Percentiles rank a stretch among this genome's conserved stretches.
Conservation (phyloP, 2,329 filamentous ascomycete genomes). For the Exophiala sideris region DNA sequence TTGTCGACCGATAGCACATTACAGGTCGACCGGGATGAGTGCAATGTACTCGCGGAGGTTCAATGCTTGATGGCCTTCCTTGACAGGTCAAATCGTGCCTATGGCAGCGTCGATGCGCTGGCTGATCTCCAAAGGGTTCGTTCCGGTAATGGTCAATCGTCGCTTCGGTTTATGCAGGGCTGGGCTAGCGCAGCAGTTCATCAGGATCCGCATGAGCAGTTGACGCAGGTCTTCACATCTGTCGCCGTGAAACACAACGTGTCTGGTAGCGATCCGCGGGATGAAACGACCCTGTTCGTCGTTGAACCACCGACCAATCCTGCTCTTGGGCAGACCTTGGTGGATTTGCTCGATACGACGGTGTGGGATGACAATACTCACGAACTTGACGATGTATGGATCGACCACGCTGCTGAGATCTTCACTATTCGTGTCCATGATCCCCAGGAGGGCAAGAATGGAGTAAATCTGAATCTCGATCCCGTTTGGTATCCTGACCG, state of each 20-base stretch:
- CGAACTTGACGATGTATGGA: conserved; percentile 44
- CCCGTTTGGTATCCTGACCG: conserved; percentile 57
- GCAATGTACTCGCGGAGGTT: conserved; percentile 53
- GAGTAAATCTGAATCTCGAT: conserved; percentile 51
- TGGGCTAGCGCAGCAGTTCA: conserved; percentile 49
- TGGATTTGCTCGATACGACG: conserved; percentile 52
- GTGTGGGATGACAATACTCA: conserved; percentile 47
- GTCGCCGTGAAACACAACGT: conserved; percentile 38
- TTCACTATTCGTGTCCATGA: conserved; percentile 49
- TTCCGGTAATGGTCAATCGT: conserved; percentile 32
- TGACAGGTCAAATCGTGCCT: conserved; percentile 55
- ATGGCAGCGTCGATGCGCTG: conserved; percentile 55
- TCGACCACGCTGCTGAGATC: conserved; percentile 52
- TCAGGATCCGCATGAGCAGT: conserved; percentile 39
- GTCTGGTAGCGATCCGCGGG: conserved; percentile 26
- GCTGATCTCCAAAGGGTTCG: conserved; percentile 39
- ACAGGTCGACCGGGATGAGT: conserved; percentile 35
- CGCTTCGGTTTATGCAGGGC: conserved; percentile 45
- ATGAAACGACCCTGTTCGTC: conserved; percentile 37
- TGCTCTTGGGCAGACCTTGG: conserved; percentile 44
- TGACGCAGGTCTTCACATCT: conserved; percentile 48
- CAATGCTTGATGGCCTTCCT: conserved; percentile 63
- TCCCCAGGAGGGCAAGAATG: conserved; percentile 34
- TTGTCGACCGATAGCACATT: conserved; percentile 42
- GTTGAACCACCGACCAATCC: conserved; percentile 40